phyloP scores from a whole-genome alignment of 169 alveolate genomes.

The Plasmodium cynomolgi region DNA sequence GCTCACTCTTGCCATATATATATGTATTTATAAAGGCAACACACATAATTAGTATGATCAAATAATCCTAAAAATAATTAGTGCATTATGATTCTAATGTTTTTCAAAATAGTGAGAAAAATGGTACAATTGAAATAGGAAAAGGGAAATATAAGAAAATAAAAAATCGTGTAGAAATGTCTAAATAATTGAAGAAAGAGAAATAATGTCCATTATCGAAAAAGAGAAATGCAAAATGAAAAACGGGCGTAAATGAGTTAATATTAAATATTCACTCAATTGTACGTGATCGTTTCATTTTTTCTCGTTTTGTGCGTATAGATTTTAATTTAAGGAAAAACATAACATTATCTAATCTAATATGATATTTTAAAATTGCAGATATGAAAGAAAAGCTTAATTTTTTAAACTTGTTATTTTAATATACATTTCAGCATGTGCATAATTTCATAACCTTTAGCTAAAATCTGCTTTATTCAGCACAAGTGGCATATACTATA shows the following conservation, averaged over 20 bases:
- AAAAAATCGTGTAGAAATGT: background rate
- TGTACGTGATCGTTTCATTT: background rate
- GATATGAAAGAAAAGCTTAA: background rate
- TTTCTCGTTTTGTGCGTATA: background rate
- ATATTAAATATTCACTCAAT: background rate
- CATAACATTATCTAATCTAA: background rate
- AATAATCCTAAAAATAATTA: no score
- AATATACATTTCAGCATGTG: background rate
- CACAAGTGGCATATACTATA: background rate
- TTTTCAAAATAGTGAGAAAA: background rate
- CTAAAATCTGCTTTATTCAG: background rate
- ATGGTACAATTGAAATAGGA: background rate
- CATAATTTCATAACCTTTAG: background rate
- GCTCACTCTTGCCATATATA: background rate
- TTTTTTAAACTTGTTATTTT: no score
- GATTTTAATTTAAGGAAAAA: background rate
- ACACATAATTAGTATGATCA: no score
- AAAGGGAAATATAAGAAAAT: no score
- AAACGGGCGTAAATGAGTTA: background rate
- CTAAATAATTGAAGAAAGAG: no score
- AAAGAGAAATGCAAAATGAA: background rate
- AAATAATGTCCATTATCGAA: background rate
- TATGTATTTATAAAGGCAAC: background rate
- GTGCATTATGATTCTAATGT: background rate
- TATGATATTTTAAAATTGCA: background rate